Base-by-base conservation (phyloP, 148 eudicot species). In the Beta vulgaris region DNA sequence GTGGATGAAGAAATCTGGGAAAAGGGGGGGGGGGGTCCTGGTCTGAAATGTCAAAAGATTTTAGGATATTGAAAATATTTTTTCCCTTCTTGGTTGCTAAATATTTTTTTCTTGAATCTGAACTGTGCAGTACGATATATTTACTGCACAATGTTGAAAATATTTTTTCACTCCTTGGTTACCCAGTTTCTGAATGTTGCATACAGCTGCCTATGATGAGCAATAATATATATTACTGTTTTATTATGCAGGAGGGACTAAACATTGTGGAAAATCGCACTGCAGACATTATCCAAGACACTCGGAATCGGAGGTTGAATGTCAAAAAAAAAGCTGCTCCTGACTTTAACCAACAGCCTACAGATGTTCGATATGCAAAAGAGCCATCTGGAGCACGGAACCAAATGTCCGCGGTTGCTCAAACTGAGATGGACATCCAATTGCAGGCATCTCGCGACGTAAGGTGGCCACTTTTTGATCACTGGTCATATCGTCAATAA, bases 391-490 rank as follows among this genome's bases (percentile, higher is more conserved):
- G 67, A 76, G 11, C 46, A 66, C 86, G 76, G 71, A 75, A 72
- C 34, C 86, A 79, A 59, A 67, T 61, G 70, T 85, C 88, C 18
- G 76, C 87, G 14, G 85, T 75, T 71, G 78, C 55, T 66, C 90
- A 85, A 72, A 75, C 86, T 73, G 91, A 88, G 55, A 48, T 77
- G 73, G 93, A 91, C 78, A 93, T 78, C 69, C 98, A 93, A 81
- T 74, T 93, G 87, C 92, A 93, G 86, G 98, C 98, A 80, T 93
- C 98, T 83, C 96, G 96, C 80, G 93, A 93, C 77, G 98, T 90
- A 93, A 93, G 98, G 91, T 86, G 83, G 77, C 94, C 80, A 87
- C 82, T 83, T 75, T 86, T 80, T 82, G 48, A 72, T 82, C 80
- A 75, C 75, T 77, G 83, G 85, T 81, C 73, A 49, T 53, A 55